Percentiles rank a stretch among this genome's conserved stretches.
Evolutionary conservation across 768 basidiomycete species (phyloP).

Genomic region (Ramaria sp.): DNA sequence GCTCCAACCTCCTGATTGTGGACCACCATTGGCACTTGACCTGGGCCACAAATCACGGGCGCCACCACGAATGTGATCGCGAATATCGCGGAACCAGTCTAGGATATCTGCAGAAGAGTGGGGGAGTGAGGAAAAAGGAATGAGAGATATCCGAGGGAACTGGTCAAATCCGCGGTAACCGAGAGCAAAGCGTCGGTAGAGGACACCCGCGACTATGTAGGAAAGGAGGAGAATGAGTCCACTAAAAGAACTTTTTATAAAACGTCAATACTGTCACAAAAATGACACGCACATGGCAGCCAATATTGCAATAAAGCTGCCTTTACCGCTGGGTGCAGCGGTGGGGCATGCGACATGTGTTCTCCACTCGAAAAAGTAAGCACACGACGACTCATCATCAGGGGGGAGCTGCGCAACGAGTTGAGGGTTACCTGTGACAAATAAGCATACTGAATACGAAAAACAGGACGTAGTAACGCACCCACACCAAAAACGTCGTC

Average conservation of each 20-base stretch:
- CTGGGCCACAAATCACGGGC: conserved; percentile 5
- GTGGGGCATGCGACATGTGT: conserved; percentile 78
- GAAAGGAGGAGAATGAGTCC: conserved; percentile 43
- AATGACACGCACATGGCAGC: conserved; percentile 27
- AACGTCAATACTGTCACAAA: not conserved
- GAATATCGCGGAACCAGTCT: conserved; percentile 7
- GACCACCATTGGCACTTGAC: not conserved
- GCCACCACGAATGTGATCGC: conserved; percentile 6
- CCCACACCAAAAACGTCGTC: conserved; percentile 47
- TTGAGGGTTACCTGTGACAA: conserved; percentile 31
- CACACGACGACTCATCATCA: conserved; percentile 56
- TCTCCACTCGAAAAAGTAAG: conserved; percentile 76
- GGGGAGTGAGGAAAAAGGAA: not conserved
- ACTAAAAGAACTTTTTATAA: conserved; percentile 24
- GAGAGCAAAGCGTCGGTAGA: conserved; percentile 75
- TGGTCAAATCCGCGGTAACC: conserved; percentile 61
- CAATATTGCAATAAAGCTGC: conserved; percentile 49
- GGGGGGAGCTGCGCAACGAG: conserved; percentile 64
- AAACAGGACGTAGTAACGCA: conserved; percentile 4
- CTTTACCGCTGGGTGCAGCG: conserved; percentile 41
- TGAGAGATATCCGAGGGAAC: conserved; percentile 35
- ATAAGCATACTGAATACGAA: not conserved
- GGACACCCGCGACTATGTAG: conserved; percentile 56
- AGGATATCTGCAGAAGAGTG: not conserved
- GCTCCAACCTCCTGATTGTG: not conserved